Conservation (phyloP, 1,284 basidiomycete genomes). For the Apiotrichum veenhuisii region DNA sequence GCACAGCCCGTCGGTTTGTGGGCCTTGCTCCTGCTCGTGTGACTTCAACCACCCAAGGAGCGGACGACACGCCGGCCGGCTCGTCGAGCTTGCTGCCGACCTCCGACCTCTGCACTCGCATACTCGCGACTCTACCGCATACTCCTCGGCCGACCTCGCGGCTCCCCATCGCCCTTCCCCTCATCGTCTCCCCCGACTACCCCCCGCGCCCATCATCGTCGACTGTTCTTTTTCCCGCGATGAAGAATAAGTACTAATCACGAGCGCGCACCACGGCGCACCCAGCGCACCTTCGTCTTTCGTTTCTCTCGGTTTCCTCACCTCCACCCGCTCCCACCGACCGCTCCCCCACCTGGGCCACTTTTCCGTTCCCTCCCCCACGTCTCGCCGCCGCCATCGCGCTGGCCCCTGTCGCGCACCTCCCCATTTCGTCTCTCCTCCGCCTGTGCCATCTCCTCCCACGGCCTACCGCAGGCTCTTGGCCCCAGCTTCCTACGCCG, state of each 20-base stretch:
- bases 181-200: background rate
- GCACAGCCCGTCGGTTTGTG: background rate
- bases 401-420: too few species aligned
- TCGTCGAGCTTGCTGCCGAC: too few species aligned
- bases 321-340: background rate
- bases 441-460: too few species aligned
- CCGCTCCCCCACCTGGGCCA: background rate
- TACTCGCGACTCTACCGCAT: too few species aligned
- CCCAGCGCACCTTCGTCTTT: background rate
- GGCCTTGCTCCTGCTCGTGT: background rate
- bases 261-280: conserved; percentile 1
- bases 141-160: too few species aligned
- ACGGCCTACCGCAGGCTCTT: too few species aligned
- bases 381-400: too few species aligned
- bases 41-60: background rate
- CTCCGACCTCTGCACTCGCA: too few species aligned
- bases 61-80: too few species aligned
- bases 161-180: background rate
- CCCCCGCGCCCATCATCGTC: background rate
- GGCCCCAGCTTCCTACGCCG: too few species aligned
- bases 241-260: conserved; percentile 3
- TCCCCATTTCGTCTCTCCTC: too few species aligned
- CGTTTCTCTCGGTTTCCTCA: background rate
- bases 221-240: background rate
- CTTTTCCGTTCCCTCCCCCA: too few species aligned